These are phyloP conservation scores for Aspergillus sp. DNA, from an alignment of 2,329 filamentous ascomycete species.

Conservation along the genomic window DNA sequence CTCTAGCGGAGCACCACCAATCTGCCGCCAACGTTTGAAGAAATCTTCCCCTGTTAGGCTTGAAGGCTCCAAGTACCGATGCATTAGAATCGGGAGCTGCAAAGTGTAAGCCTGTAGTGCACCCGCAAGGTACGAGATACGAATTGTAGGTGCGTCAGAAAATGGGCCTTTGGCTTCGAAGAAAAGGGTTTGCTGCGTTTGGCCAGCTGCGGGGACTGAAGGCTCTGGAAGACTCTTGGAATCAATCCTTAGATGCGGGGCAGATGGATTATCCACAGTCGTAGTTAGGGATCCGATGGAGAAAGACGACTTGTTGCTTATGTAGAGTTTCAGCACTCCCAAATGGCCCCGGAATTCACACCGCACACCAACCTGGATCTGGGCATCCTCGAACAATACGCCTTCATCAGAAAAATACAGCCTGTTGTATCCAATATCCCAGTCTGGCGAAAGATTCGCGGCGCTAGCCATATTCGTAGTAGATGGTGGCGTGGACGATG, in stretches of 20 bases:
- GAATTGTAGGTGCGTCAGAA: constrained; percentile 77
- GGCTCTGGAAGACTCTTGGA: constrained; percentile 86
- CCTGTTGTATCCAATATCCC: constrained; percentile 86
- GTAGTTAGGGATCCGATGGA: constrained; percentile 90
- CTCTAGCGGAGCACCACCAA: constrained; percentile 83
- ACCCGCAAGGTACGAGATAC: constrained; percentile 91
- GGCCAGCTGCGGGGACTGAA: constrained; percentile 69
- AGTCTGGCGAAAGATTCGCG: constrained; percentile 88
- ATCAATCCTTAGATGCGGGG: constrained; percentile 75
- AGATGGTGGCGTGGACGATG: constrained; percentile 58
- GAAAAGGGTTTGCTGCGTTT: constrained; percentile 92
- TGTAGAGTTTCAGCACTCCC: constrained; percentile 93
- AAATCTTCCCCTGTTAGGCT: constrained; percentile 88
- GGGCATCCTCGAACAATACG: constrained; percentile 89
- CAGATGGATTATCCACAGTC: constrained; percentile 71
- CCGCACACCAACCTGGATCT: constrained; percentile 87
- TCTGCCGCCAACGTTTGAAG: constrained; percentile 99
- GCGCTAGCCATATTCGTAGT: constrained; percentile 86
- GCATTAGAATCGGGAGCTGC: constrained; percentile 81
- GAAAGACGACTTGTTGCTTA: constrained; percentile 87
- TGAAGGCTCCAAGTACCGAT: constrained; percentile 96
- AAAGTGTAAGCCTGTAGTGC: constrained; percentile 89
- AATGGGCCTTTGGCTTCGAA: constrained; percentile 86
- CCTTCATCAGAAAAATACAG: constrained; percentile 79
- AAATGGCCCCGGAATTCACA: constrained; percentile 95